Percentiles rank a stretch among this genome's conserved stretches.
Conservation (phyloP, 2,329 filamentous ascomycete species). For the Trichoderma arundinaceum region DNA sequence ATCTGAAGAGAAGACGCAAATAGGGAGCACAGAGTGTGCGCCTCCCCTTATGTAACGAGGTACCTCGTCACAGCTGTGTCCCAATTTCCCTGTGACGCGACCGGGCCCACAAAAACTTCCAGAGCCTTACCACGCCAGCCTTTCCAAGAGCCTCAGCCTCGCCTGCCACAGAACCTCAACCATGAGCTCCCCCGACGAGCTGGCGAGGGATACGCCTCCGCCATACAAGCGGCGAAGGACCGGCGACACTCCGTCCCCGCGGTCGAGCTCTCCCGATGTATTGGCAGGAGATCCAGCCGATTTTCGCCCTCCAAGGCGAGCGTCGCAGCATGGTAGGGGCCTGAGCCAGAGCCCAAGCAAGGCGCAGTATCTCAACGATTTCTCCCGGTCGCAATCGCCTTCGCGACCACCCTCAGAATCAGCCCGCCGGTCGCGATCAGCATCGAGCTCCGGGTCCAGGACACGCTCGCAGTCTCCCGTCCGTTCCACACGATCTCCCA, state of each 20-base stretch:
- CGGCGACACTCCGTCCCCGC: conserved; percentile 39
- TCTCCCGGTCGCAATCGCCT: conserved; percentile 29
- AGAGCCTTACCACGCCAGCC: conserved; percentile 28
- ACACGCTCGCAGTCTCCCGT: conserved; percentile 47
- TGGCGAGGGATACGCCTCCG: conserved; percentile 38
- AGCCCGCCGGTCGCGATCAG: conserved; percentile 41
- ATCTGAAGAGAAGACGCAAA: not conserved
- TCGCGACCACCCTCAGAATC: conserved; percentile 42
- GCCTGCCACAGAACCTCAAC: conserved; percentile 23
- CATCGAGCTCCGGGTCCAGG: conserved; percentile 45
- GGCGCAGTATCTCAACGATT: conserved; percentile 33
- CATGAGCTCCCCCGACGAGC: conserved; percentile 43
- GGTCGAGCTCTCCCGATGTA: conserved; percentile 38
- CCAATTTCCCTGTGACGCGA: conserved; percentile 23
- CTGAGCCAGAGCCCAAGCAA: conserved; percentile 38
- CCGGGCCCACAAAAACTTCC: conserved; percentile 30
- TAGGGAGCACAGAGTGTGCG: not conserved
- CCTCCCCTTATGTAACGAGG: not conserved
- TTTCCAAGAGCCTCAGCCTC: conserved; percentile 32
- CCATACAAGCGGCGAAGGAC: conserved; percentile 45
- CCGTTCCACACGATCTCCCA: conserved; percentile 42
- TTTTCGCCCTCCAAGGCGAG: conserved; percentile 24
- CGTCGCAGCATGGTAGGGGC: conserved; percentile 29
- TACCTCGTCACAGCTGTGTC: not conserved
- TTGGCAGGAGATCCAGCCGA: conserved; percentile 30